Percentiles rank a stretch among this genome's conserved stretches.
Evolutionary conservation across 1,284 basidiomycete species (phyloP).

Genomic region (Ustilago tritici): DNA sequence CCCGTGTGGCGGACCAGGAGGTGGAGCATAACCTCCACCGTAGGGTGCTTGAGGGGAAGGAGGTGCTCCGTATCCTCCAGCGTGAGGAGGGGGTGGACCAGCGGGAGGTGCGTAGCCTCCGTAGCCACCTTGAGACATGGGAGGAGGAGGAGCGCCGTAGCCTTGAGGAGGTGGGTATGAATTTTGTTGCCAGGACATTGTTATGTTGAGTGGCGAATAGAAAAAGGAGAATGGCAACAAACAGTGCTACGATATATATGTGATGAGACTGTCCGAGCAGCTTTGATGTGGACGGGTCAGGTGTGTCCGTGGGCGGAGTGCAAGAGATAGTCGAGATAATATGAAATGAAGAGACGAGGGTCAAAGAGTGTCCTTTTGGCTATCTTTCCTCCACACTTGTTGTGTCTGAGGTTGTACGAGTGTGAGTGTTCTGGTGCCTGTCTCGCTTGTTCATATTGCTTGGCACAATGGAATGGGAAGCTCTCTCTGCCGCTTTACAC

Average conservation of each 20-base stretch:
- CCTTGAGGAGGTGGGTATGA: slow-evolving; percentile 46
- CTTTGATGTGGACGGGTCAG: not conserved
- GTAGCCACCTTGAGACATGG: slow-evolving; percentile 45
- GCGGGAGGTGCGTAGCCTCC: slow-evolving; percentile 38
- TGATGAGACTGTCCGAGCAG: not conserved
- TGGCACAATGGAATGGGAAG: slow-evolving; percentile 2
- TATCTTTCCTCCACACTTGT: slow-evolving; percentile 2
- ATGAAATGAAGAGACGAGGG: not conserved
- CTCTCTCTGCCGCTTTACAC: slow-evolving; percentile 2
- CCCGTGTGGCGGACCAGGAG: slow-evolving; percentile 34
- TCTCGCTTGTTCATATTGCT: slow-evolving; percentile 5
- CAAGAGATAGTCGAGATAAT: not conserved
- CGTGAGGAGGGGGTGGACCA: slow-evolving; percentile 31
- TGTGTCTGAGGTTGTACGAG: not conserved
- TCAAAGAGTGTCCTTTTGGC: not conserved
- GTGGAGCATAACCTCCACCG: slow-evolving; percentile 34
- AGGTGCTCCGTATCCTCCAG: slow-evolving; percentile 26
- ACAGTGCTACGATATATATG: not conserved
- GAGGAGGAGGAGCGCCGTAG: slow-evolving; percentile 48
- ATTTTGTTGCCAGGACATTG: slow-evolving; percentile 54
- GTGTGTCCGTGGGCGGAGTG: not conserved
- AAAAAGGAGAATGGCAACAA: no score
- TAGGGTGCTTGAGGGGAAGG: slow-evolving; percentile 39
- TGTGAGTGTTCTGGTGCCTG: slow-evolving; percentile 1
- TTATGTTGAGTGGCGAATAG: not conserved